phyloP scores from a whole-genome alignment of 2,329 filamentous ascomycete species.

The Neonectria punicea region DNA sequence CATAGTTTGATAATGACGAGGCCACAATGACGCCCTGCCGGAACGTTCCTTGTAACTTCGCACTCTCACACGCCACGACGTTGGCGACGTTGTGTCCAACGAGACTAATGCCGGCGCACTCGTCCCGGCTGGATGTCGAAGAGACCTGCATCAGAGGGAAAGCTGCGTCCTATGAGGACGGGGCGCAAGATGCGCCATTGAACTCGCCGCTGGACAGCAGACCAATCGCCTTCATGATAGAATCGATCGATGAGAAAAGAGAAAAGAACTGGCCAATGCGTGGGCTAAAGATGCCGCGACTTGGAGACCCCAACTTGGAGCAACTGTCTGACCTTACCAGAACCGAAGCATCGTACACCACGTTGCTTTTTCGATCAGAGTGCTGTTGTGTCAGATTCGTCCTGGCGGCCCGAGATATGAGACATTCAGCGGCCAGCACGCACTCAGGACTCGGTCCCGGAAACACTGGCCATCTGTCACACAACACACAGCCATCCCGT shows the following conservation, averaged over 20 bases:
- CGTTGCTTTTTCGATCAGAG: slow-evolving; percentile 33
- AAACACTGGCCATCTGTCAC: slow-evolving; percentile 6
- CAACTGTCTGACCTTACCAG: slow-evolving; percentile 17
- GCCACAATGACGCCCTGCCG: slow-evolving; percentile 13
- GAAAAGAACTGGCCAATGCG: slow-evolving; percentile 17
- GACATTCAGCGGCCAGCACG: slow-evolving; percentile 5
- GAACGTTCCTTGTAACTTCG: background rate
- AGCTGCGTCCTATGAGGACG: slow-evolving; percentile 20
- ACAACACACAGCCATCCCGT: background rate
- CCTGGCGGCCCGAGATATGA: slow-evolving; percentile 20
- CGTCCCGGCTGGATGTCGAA: slow-evolving; percentile 21
- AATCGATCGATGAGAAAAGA: slow-evolving; percentile 25
- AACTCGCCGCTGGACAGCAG: slow-evolving; percentile 12
- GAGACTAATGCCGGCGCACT: slow-evolving; percentile 26
- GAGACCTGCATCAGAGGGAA: slow-evolving; percentile 22
- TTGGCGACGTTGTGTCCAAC: slow-evolving; percentile 14
- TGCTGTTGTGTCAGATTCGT: slow-evolving; percentile 22
- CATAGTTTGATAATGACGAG: slow-evolving; percentile 16
- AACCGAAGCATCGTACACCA: slow-evolving; percentile 14
- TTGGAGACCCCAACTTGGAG: slow-evolving; percentile 14
- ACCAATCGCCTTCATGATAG: slow-evolving; percentile 7
- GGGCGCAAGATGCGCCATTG: slow-evolving; percentile 22
- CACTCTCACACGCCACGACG: slow-evolving; percentile 18
- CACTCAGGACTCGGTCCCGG: slow-evolving; percentile 2
- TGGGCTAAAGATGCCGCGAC: slow-evolving; percentile 24